Base-by-base conservation (phyloP, 441 rosid species). In the Arabidopsis lyrata region DNA sequence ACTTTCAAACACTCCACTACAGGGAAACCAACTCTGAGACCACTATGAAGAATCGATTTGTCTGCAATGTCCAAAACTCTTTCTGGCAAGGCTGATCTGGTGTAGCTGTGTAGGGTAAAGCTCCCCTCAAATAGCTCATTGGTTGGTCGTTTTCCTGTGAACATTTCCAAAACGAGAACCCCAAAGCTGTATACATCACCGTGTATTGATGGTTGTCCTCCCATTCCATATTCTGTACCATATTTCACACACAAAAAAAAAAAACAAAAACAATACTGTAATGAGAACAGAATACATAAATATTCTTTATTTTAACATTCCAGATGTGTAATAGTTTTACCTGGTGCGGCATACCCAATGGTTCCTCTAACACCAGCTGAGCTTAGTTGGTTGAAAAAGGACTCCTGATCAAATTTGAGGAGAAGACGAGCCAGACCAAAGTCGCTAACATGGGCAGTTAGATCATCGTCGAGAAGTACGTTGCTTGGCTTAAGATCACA, bases 211-310 rank as follows among this genome's bases (percentile, higher is more conserved):
- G 75, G 65, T 0, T 63, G 18, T 0, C 77, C 75, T 35, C 78
- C 77, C 65, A 74, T 34, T 31, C 77, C 83, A 66, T 77, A 80
- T 52, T 80, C 79, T 77, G 32, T 63, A 50, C 4, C 48, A 20
- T 2, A 24, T 6, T 54, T 9, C 41, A 10, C 41, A 10, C 3
- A 11, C n/a, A n/a, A n/a, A n/a, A n/a, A n/a, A n/a, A n/a, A 39
- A 34, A 6, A 6, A 34, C 2, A 0, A 34, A 0, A 39, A 39
- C 42, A 11, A 39, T 0, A 39, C 10, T 36, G 41, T 10, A 9
- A 3, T 36, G 12, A 9, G 3, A 36, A 9, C 0, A 36, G 10
- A 3, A 36, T 9, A 36, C 4, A 36, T 2, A 0, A 9, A 36
- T 9, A 2, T 36, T 36, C 13, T 9, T 3, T 2, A 9, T 36